These are phyloP conservation scores for Myxozyma mucilagina DNA, from an alignment of 805 yeast genomes.

Conservation along the genomic window DNA sequence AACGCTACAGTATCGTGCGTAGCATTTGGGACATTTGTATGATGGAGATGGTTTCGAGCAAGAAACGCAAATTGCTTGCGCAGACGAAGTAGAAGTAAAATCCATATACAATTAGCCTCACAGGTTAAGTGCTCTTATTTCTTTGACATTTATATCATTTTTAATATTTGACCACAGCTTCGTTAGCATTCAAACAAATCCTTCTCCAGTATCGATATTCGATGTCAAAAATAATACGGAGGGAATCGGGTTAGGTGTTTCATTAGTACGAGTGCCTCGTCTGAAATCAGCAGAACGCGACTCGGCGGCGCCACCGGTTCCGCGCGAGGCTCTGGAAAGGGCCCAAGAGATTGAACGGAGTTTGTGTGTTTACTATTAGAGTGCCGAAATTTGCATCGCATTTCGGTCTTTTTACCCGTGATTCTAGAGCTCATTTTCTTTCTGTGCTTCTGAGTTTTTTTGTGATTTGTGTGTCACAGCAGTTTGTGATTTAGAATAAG, in stretches of 20 bases:
- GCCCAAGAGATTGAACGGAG: neutral
- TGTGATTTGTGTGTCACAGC: neutral
- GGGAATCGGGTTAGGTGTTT: slow-evolving; percentile 4
- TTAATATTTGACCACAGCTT: neutral
- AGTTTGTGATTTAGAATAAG: too few species aligned
- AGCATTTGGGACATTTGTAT: slow-evolving; percentile 29
- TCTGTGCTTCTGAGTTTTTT: neutral
- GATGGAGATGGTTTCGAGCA: slow-evolving; percentile 19
- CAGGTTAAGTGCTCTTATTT: neutral
- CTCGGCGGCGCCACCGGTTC: neutral
- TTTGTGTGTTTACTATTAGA: too few species aligned
- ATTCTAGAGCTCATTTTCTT: neutral
- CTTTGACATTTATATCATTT: neutral
- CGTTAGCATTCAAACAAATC: neutral
- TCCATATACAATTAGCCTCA: neutral
- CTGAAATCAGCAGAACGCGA: neutral
- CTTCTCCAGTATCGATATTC: neutral
- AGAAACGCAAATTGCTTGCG: slow-evolving; percentile 10
- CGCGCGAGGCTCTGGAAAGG: neutral
- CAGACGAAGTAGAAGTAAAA: neutral
- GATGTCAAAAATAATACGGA: neutral
- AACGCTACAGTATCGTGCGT: slow-evolving; percentile 22
- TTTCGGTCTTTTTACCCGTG: too few species aligned
- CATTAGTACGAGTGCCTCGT: neutral
- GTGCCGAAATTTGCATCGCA: too few species aligned